Evolutionary conservation across 192 early-diverging fungal genomes (phyloP), one percentile per base, ranked within the genome.

Genomic region (Umbelopsis vinacea): DNA sequence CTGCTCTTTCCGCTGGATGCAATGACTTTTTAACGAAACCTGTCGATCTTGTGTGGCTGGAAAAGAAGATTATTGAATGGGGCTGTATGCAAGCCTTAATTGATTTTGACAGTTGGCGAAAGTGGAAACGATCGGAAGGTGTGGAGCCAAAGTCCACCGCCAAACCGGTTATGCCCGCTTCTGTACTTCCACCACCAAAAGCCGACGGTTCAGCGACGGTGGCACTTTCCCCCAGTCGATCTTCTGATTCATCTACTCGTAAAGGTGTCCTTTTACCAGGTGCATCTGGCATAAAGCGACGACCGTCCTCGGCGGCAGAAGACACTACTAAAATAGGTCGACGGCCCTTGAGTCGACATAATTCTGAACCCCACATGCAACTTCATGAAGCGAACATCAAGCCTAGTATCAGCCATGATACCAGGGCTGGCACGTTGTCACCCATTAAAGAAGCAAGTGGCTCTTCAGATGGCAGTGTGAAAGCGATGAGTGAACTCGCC

Each of bases 11-110:
- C 33, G 95, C 93, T 6, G 95, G 95, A 0, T 96, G 95, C 72
- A 95, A 96, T 71, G 95, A 96, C 79, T 96, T 93, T 78, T 74
- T 96, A 72, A 96, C 92, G 22, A 96, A 96, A 73, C 95, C 95
- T 0, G 89, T 95, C 15, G 89, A 88, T 73, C 75, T 94, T 10
- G 83, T 84, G 19, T 96, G 95, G 95, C 82, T 96, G 24, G 89
- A 90, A 77, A 86, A 88, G 50, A 95, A 95, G 82, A 92, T 96
- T 70, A 85, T 92, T 26, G 95, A 96, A 75, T 96, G 95, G 95
- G 95, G 94, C 1, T 91, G 91, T 73, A 96, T 96, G 91, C 95
- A 96, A 71, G 92, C 93, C 0, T 79, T 96, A 24, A 95, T 96
- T 67, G 94, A 96, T 76, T 91, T 93, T 69, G 91, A 93, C 29